Evolutionary conservation across 768 basidiomycete genomes (phyloP).

Genomic region (Amylocystis lapponica): DNA sequence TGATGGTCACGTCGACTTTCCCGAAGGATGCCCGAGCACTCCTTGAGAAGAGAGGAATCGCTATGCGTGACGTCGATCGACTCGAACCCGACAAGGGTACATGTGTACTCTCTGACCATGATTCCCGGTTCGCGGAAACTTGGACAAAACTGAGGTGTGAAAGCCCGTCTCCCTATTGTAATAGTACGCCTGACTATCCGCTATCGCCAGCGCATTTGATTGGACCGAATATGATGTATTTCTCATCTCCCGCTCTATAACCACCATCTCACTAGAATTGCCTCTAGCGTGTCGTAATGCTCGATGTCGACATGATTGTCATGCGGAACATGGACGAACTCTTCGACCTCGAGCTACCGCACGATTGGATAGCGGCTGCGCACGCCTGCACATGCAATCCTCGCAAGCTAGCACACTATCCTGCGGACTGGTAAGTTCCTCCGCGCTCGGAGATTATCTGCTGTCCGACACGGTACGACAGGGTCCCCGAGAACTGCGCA

Average conservation of each 20-base stretch:
- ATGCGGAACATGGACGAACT: constrained; percentile 80
- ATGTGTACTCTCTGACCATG: constrained; percentile 29
- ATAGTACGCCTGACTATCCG: neutral
- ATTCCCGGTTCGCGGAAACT: constrained; percentile 52
- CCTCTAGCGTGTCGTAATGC: constrained; percentile 63
- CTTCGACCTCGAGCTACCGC: constrained; percentile 43
- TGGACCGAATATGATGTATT: constrained; percentile 62
- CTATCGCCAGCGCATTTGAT: constrained; percentile 49
- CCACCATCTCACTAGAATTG: neutral
- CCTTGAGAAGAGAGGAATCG: constrained; percentile 50
- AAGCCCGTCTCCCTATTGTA: neutral
- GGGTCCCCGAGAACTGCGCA: constrained; percentile 91
- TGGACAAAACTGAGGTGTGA: constrained; percentile 56
- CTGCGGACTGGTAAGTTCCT: constrained; percentile 69
- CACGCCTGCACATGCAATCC: constrained; percentile 97
- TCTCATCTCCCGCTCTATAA: neutral
- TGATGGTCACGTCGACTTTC: constrained; percentile 42
- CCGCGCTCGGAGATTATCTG: neutral
- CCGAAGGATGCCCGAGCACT: constrained; percentile 33
- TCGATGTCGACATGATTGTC: constrained; percentile 89
- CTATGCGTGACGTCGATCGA: constrained; percentile 50
- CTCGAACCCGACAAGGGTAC: constrained; percentile 45
- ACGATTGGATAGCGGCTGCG: constrained; percentile 77
- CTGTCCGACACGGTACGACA: constrained; percentile 26
- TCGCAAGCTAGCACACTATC: constrained; percentile 77